Base-by-base conservation (phyloP, 768 basidiomycete species). In the Leucosporidium creatinivorum region DNA sequence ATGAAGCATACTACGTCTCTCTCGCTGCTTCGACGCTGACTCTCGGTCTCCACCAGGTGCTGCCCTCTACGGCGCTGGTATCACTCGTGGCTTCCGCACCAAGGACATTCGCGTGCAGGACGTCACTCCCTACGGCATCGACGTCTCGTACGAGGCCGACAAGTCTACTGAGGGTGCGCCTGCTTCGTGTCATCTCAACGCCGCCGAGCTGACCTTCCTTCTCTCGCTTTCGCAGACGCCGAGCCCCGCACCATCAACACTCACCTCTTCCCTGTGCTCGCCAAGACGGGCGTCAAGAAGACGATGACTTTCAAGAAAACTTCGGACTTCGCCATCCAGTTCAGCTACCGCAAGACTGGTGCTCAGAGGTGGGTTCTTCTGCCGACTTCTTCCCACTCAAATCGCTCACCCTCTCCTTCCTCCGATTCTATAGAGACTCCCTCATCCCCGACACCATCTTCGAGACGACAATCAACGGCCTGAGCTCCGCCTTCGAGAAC, bases 11-110 rank as follows among this genome's bases (percentile, higher is more conserved):
- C n/a, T n/a, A n/a, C n/a, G n/a, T n/a, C n/a, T n/a, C n/a, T n/a
- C n/a, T n/a, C n/a, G n/a, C n/a, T n/a, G n/a, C n/a, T n/a, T 73
- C 58, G 4, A 19, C 15, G 18, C 33, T 58, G 28, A 23, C 39
- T 44, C 39, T 15, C 39, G 3, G 2, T 62, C 61, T 73, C 63
- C 7, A n/a, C 30, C 61, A 81, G 85, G 87, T 52, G 93, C 94
- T 28, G 94, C 89, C 1, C 86, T 96, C 58, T 86, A 94, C 69
- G 96, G 93, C 21, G 94, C 96, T 5, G 83, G 85, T 28, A 83
- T 93, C 31, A 91, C 88, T 72, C 83, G 88, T 50, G 90, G 90
- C 75, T 98, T 96, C 83, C 89, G 89, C 80, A 96, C 96, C 58
- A 99, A 98, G 80, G 86, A 88, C 73, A 88, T 97, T 77, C 89